A percentile compares a stretch with the other conserved stretches of the same genome.
Evolutionary conservation across 805 yeast genomes (phyloP).

Genomic region (Saccharomyces kudriavzevii): DNA sequence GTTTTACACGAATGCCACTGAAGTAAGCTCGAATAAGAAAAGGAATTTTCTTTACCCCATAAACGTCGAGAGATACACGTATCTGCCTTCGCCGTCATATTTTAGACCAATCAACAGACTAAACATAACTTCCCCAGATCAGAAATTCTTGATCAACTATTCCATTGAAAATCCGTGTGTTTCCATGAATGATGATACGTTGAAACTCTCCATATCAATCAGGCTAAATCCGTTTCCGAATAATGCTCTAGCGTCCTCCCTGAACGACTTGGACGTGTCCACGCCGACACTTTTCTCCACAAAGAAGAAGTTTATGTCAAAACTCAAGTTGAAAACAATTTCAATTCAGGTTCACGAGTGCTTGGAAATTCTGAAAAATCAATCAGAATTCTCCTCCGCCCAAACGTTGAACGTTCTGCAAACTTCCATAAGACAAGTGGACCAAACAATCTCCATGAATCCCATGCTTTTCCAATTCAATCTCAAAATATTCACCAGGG

Average conservation of each 20-base stretch:
- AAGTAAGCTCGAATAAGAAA: constrained; percentile 1
- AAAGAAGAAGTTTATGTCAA: constrained; percentile 18
- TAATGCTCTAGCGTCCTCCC: constrained; percentile 1
- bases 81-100: constrained; percentile 48
- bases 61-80: constrained; percentile 47
- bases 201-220: constrained; percentile 35
- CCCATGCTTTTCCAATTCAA: constrained; percentile 21
- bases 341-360: constrained; percentile 45
- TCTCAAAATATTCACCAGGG: constrained; percentile 22
- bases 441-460: constrained; percentile 24
- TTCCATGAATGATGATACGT: constrained; percentile 45
- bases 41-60: constrained; percentile 31
- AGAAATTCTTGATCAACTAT: constrained; percentile 39
- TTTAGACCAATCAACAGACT: constrained; percentile 43
- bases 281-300: constrained; percentile 1
- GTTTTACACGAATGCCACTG: constrained; percentile 6
- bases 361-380: constrained; percentile 39
- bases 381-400: constrained; percentile 29
- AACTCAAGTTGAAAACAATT: constrained; percentile 37
- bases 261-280: background rate
- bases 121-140: constrained; percentile 39
- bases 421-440: constrained; percentile 20
- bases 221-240: constrained; percentile 32
- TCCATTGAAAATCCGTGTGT: constrained; percentile 44
- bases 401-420: constrained; percentile 28